phyloP scores from a whole-genome alignment of 164 flowering plant species.

The Tinospora cordifolia region DNA sequence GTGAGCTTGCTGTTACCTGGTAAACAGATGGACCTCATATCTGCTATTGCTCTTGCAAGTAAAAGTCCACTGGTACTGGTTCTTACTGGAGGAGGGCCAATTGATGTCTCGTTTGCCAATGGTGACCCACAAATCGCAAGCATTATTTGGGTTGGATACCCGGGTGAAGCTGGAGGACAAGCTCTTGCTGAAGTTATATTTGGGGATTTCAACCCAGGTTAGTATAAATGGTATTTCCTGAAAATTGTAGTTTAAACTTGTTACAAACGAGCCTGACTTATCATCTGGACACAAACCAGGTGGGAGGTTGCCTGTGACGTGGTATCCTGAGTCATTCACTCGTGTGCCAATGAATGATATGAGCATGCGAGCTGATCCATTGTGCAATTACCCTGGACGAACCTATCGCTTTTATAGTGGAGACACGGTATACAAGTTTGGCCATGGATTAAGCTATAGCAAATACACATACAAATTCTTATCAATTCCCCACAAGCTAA shows the following conservation, averaged over 20 bases:
- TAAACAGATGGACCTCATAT: slow-evolving; percentile 63
- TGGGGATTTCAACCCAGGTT: slow-evolving; percentile 85
- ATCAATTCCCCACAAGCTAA: slow-evolving; percentile 47
- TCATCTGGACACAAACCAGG: slow-evolving; percentile 32
- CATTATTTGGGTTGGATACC: slow-evolving; percentile 93
- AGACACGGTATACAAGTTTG: slow-evolving; percentile 52
- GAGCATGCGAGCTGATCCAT: slow-evolving; percentile 77
- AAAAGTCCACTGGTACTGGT: slow-evolving; percentile 63
- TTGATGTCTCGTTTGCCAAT: slow-evolving; percentile 76
- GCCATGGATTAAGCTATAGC: slow-evolving; percentile 72
- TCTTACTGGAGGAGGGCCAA: slow-evolving; percentile 87
- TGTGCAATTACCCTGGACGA: slow-evolving; percentile 78
- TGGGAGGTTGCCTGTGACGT: slow-evolving; percentile 83
- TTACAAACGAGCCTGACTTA: neutral
- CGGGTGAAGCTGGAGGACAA: slow-evolving; percentile 82
- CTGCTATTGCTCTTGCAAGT: slow-evolving; percentile 47
- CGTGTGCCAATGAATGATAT: slow-evolving; percentile 76
- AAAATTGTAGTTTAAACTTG: neutral
- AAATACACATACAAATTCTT: slow-evolving; percentile 44
- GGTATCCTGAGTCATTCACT: slow-evolving; percentile 93
- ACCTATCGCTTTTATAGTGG: slow-evolving; percentile 90
- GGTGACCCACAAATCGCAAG: slow-evolving; percentile 50
- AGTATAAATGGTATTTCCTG: slow-evolving; percentile 21
- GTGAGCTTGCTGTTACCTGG: slow-evolving; percentile 80
- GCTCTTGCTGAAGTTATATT: slow-evolving; percentile 77